Base-by-base conservation (phyloP, 805 yeast genomes). In the Saccharomycopsis synnaedendra region DNA sequence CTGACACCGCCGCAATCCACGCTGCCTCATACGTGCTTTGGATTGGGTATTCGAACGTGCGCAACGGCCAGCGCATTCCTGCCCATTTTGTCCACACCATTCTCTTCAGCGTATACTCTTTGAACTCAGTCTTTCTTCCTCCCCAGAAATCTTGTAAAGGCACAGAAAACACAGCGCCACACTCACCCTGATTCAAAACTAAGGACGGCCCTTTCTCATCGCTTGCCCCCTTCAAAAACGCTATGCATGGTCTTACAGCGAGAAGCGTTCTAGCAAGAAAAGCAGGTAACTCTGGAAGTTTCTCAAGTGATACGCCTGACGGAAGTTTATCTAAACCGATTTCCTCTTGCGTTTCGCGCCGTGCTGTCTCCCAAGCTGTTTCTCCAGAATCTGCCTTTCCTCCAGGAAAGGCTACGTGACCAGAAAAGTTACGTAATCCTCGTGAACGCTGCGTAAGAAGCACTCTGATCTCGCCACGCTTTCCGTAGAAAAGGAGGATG, bases 391-490 rank as follows among this genome's bases (percentile, higher is more conserved):
- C 97, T 4, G 95, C 88, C 58, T 82, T 85, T 5, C 97, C 97
- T 3, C 97, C 97, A 3, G 97, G 97, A 5, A 89, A 68, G 1
- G 96, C 86, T 4, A 85, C 84, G 61, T 89, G 96, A 4, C 97
- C 96, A 0, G 93, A 83, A 64, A 88, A 89, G 46, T 76, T 76
- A 43, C 78, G 69, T 56, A 90, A 68, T 36, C 72, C 68, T 43
- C 82, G 69, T 3, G 94, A 79, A 52, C 97, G 64, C 56, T 83
- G 80, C 1, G 97, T 89, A 44, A 89, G 64, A 3, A 89, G 68
- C 33, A 86, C 94, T 41, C 90, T 64, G 19, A 88, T 63, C 55
- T 87, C 94, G 2, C 90, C 90, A 41, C 68, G 62, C n/a, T 66
- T 66, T 4, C 94, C 94, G 5, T 79, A 59, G 55, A 85, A 88